Conservation (phyloP, 441 rosid genomes). For the Erodium moschatum region DNA sequence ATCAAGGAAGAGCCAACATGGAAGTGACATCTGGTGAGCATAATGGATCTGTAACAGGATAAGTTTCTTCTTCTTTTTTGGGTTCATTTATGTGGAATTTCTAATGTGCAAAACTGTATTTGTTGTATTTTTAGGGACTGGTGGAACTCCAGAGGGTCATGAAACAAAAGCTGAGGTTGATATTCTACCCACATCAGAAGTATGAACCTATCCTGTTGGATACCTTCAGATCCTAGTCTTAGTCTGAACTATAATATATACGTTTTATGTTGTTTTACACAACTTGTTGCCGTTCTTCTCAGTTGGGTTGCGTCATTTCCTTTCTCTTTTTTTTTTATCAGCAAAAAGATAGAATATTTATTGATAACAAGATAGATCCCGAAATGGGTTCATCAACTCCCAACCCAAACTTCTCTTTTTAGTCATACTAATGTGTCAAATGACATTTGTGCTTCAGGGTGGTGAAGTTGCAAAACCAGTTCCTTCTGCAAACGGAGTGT, state of each 20-base stretch:
- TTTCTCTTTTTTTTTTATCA: background rate
- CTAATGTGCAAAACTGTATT: conserved; percentile 23
- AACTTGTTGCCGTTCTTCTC: background rate
- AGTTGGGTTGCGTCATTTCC: background rate
- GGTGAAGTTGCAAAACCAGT: conserved; percentile 35
- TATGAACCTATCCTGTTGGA: conserved; percentile 20
- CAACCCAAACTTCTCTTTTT: background rate
- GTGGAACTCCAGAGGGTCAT: conserved; percentile 34
- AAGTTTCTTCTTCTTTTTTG: background rate
- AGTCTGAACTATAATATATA: background rate
- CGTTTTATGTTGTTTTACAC: background rate
- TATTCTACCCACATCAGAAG: conserved; percentile 49
- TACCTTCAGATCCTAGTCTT: background rate
- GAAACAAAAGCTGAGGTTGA: conserved; percentile 45
- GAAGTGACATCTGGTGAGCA: conserved; percentile 51
- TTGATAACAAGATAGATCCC: too few relatives aligned
- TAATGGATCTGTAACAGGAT: conserved; percentile 10
- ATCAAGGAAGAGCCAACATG: conserved; percentile 49
- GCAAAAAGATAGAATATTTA: too few relatives aligned
- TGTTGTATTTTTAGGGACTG: conserved; percentile 40
- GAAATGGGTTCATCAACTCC: too few relatives aligned
- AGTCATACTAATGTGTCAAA: background rate
- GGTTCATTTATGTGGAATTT: background rate
- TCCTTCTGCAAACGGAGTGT: conserved; percentile 42
- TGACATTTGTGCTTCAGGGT: conserved; percentile 39